A percentile compares a stretch with the other conserved stretches of the same genome.
phyloP scores from a whole-genome alignment of 2,329 filamentous ascomycete species.

The Alternaria sp. region DNA sequence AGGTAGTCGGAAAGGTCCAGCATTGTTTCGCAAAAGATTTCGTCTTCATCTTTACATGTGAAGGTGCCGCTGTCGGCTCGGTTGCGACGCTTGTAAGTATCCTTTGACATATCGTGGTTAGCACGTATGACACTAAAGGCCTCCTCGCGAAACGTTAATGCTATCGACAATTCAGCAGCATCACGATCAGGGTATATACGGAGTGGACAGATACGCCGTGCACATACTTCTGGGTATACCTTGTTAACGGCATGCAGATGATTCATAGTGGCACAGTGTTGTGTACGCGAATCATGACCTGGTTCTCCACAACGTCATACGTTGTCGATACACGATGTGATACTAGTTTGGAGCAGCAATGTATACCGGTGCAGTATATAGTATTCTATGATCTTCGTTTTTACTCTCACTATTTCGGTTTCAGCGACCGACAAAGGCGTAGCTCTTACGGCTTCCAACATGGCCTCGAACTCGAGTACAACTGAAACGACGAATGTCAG shows the following conservation, averaged over 20 bases:
- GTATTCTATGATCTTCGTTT: background rate
- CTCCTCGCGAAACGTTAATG: too few species aligned
- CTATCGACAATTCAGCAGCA: background rate
- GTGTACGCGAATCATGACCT: background rate
- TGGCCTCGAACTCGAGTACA: background rate
- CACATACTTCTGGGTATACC: background rate
- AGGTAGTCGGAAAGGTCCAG: background rate
- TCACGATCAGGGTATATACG: background rate
- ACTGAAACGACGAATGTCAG: background rate
- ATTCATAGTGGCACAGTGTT: background rate
- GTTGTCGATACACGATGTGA: background rate
- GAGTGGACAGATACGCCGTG: background rate
- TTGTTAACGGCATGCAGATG: background rate
- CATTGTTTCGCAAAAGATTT: background rate
- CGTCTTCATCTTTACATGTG: background rate
- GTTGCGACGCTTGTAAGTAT: background rate
- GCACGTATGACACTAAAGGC: too few species aligned
- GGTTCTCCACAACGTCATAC: background rate
- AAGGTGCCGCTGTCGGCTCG: background rate
- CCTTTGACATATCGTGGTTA: background rate
- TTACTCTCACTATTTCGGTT: background rate
- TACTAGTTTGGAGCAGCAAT: background rate
- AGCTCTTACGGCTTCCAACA: background rate
- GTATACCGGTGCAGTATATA: background rate
- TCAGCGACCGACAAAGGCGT: too few species aligned